A percentile compares a stretch with the other conserved stretches of the same genome.
Evolutionary conservation across 1,139 yeast species (phyloP).

Genomic region (Suhomyces yuchorum): DNA sequence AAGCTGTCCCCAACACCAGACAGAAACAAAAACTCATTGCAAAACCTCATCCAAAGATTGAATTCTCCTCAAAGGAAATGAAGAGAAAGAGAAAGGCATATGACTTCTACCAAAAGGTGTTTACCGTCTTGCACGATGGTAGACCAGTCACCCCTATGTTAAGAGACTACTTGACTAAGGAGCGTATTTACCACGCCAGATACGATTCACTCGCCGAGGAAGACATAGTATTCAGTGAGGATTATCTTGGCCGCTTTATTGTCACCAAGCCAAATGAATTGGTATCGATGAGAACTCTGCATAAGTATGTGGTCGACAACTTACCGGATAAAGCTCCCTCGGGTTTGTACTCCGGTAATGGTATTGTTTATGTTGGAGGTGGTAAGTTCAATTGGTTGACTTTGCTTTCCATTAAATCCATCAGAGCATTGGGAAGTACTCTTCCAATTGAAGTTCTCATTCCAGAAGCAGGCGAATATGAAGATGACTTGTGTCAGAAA

Average conservation of each 20-base stretch:
- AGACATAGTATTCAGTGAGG: slow-evolving; percentile 39
- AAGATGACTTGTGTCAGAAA: slow-evolving; percentile 62
- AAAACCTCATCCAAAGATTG: slow-evolving; percentile 9
- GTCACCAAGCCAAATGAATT: slow-evolving; percentile 53
- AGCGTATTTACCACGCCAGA: slow-evolving; percentile 53
- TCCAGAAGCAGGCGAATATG: slow-evolving; percentile 71
- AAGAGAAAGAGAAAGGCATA: slow-evolving; percentile 14
- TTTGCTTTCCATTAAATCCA: slow-evolving; percentile 61
- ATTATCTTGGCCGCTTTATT: slow-evolving; percentile 54
- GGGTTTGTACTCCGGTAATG: slow-evolving; percentile 61
- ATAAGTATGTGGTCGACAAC: slow-evolving; percentile 50
- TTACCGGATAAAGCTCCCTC: slow-evolving; percentile 53
- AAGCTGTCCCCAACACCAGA: slow-evolving; percentile 1
- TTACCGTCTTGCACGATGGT: slow-evolving; percentile 39
- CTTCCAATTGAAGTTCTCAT: slow-evolving; percentile 79
- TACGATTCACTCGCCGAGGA: slow-evolving; percentile 36
- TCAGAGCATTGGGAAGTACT: slow-evolving; percentile 62
- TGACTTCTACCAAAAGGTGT: slow-evolving; percentile 37
- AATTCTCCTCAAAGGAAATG: slow-evolving; percentile 10
- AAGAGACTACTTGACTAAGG: slow-evolving; percentile 36
- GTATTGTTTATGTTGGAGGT: slow-evolving; percentile 83
- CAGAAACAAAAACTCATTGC: slow-evolving; percentile 4
- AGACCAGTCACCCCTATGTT: slow-evolving; percentile 39
- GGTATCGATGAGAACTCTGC: slow-evolving; percentile 51
- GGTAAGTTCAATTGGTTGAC: slow-evolving; percentile 77